Base-by-base conservation (phyloP, 352 stramenopile genomes). In the Phytophthora tubulina region DNA sequence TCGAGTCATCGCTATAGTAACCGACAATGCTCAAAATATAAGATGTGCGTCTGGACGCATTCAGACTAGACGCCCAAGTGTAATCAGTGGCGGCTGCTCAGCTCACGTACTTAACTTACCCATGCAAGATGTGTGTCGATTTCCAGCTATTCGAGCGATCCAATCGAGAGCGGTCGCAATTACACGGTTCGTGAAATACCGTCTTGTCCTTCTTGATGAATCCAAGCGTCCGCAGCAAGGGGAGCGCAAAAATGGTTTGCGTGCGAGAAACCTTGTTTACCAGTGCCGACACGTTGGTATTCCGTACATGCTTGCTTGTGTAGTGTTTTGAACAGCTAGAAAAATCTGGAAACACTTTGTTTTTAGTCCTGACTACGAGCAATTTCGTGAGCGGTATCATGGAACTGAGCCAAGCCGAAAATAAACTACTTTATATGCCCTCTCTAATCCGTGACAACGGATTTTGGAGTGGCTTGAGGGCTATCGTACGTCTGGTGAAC, bases 391-490 rank as follows among this genome's bases (percentile, higher is more conserved):
- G 4, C 49, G 32, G 11, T 44, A 44, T 56, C 49, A 13, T n/a
- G 49, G 49, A 31, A 32, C 49, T 27, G 30, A 11, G 30, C 3
- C 31, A 13, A 56, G 3, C 13, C 30, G 15, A 30, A 56, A 30
- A 41, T 1, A 56, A 14, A 42, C 14, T 56, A 17, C 30, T 0
- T 9, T 56, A 15, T 41, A 27, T 41, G 6, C 42, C n/a, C 10
- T 30, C 17, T 11, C 14, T 56, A 31, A 30, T 42, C 1, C 48
- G 48, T 3, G 32, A 42, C n/a, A 27, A 44, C 30, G 49, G 13
- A 13, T 56, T 56, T 13, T 56, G 49, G 49, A 56, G 49, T 13
- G 30, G 33, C 33, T 56, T 56, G 6, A 11, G 49, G 31, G 41
- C 49, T 17, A 56, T 56, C 3, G 49, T 42, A 3, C 32, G 49